Base-by-base conservation (phyloP, 2,329 filamentous ascomycete genomes). In the Alternaria triticimaculans region DNA sequence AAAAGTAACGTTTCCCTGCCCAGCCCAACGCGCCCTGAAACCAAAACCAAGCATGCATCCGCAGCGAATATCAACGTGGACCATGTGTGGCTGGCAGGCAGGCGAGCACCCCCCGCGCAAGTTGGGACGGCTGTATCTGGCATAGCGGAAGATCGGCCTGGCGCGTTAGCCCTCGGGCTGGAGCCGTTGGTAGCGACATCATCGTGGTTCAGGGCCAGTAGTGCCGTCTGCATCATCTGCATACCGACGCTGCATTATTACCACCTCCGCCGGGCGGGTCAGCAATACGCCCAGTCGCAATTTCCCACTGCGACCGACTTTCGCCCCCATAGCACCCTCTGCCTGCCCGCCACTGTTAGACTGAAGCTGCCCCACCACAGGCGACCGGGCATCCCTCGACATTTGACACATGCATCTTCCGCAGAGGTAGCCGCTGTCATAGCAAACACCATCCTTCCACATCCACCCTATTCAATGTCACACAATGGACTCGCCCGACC, bases 401-500 rank as follows among this genome's bases (percentile, higher is more conserved):
- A 49, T 30, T 26, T 25, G 50, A 65, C 55, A 54, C 63, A 63
- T 67, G 64, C 59, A 57, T 61, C 58, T 51, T 28, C 53, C 25
- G 45, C 61, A 9, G 46, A 50, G 54, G 55, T 48, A 68, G 57
- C 44, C 46, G 37, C 50, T 53, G 26, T 46, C 55, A 15, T 18
- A n/a, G 33, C 33, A 41, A 41, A 41, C 60, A 55, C 33, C 26
- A 60, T 44, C 26, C 28, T 28, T 37, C 48, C 26, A 14, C 30
- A 9, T 25, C 41, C 44, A 15, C 58, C 54, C 11, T 46, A 57
- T 59, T 62, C 73, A 72, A 78, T 78, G 76, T 68, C 60, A 66
- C 72, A 75, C 67, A 62, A 79, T 79, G 77, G 78, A 80, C 58
- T 72, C 75, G 41, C 69, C 77, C 49, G 70, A 72, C 66, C 69